Evolutionary conservation across 441 rosid species (phyloP).

Genomic region (Mallotus japonicus): DNA sequence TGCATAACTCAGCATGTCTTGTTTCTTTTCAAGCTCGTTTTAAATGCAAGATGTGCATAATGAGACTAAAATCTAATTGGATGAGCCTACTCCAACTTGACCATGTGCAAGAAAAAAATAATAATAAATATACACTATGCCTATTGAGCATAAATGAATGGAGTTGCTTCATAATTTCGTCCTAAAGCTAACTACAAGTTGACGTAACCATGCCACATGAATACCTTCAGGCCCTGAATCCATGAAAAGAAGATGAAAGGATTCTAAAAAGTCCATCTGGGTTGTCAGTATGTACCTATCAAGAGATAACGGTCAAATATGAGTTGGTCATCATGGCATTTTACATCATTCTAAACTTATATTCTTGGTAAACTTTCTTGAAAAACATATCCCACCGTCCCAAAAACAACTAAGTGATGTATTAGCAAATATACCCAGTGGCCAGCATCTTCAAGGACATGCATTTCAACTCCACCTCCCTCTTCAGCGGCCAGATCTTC

Average conservation of each 20-base stretch:
- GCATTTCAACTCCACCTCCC: constrained; percentile 95
- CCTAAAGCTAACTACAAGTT: neutral
- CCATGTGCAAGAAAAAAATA: neutral
- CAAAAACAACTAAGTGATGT: constrained; percentile 7
- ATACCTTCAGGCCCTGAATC: constrained; percentile 35
- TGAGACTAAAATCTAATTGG: neutral
- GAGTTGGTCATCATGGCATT: constrained; percentile 6
- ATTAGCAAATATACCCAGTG: constrained; percentile 68
- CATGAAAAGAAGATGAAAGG: constrained; percentile 74
- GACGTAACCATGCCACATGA: neutral
- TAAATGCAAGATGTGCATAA: neutral
- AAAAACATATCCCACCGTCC: neutral
- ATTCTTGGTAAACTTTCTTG: neutral
- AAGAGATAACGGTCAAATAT: constrained; percentile 3
- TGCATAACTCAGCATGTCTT: too few species aligned
- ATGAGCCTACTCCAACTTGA: neutral
- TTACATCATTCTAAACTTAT: neutral
- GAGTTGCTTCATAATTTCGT: neutral
- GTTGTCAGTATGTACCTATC: constrained; percentile 90
- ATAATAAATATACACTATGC: neutral
- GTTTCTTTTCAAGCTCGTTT: too few species aligned
- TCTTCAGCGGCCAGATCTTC: constrained; percentile 83
- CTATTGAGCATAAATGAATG: neutral
- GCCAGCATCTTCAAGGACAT: constrained; percentile 98
- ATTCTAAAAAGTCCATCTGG: constrained; percentile 94